Evolutionary conservation across 306 rosid species (phyloP), one percentile per base, ranked within the genome.

Genomic region (Malus asiatica): DNA sequence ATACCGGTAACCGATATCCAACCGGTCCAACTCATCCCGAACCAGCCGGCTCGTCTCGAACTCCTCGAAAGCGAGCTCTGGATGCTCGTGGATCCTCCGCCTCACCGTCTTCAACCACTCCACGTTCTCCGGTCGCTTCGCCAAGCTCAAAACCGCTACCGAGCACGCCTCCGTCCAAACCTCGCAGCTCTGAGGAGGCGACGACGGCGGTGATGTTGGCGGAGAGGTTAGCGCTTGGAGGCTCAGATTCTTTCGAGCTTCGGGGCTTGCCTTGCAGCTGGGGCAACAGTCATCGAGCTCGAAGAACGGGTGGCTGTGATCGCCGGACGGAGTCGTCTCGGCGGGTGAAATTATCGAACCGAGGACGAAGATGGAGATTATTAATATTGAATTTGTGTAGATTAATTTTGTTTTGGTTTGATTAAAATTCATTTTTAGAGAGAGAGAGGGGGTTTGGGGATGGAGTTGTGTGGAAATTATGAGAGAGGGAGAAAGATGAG

Each of bases 1-100:
- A 30, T 72, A 84, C 60, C 87, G 79, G 66, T 94, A 94, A 32
- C 81, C 85, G 67, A 91, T 83, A 67, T 83, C 89, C 96, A 91
- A 66, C 84, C 86, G 86, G 76, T 94, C 97, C 86, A 94, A 68
- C 84, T 91, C 97, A 11, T 88, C 79, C 53, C 96, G 77, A 7
- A 94, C 74, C 82, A 91, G 78, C 25, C 79, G 84, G 72, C 95
- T 91, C 68, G 98, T 94, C 74, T 94, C 90, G 85, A 81, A 77
- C 85, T 94, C 98, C 80, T 94, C 93, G 71, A 91, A 93, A 62
- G 98, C 98, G 8, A 93, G 83, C 84, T 93, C 98, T 2, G 98
- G 97, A 83, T 93, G 86, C 72, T 81, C 86, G 23, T 94, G 98
- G 81, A 94, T 94, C 86, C 66, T 88, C 70, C 98, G 82, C 76